Conservation (phyloP, 306 rosid species). For the Gynostemma pentaphyllum region DNA sequence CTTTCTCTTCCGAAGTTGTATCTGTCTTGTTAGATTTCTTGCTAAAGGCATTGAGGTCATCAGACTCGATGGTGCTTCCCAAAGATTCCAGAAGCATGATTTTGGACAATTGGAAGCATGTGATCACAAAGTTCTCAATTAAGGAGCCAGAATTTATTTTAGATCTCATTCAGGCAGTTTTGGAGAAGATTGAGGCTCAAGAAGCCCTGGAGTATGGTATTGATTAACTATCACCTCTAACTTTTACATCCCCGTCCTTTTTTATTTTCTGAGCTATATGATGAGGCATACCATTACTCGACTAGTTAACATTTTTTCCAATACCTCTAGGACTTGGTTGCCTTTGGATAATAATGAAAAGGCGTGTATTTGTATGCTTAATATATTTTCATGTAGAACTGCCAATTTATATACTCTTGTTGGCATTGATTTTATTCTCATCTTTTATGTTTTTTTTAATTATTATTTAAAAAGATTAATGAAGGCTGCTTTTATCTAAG, state of each 20-base stretch:
- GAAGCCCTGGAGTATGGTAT: constrained; percentile 28
- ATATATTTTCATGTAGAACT: neutral
- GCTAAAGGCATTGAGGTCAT: constrained; percentile 35
- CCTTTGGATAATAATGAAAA: neutral
- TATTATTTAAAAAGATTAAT: neutral
- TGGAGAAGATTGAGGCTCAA: constrained; percentile 47
- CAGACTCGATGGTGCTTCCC: constrained; percentile 24
- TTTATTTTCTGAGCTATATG: neutral
- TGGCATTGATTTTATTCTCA: neutral
- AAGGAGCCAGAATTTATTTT: constrained; percentile 72
- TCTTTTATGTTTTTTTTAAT: too few species aligned
- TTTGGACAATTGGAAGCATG: constrained; percentile 56
- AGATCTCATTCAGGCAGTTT: constrained; percentile 60
- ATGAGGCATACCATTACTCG: neutral
- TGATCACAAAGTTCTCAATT: constrained; percentile 34
- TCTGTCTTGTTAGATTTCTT: constrained; percentile 56
- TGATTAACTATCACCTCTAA: constrained; percentile 25
- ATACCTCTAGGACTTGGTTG: neutral
- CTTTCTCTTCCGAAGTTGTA: constrained; percentile 67
- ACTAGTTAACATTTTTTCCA: neutral
- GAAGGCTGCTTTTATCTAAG: neutral
- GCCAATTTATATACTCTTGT: neutral
- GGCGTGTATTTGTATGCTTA: neutral
- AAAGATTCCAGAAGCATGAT: constrained; percentile 18
- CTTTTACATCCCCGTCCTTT: neutral